phyloP scores from a whole-genome alignment of 164 flowering plant species.

The Liriodendron chinense region DNA sequence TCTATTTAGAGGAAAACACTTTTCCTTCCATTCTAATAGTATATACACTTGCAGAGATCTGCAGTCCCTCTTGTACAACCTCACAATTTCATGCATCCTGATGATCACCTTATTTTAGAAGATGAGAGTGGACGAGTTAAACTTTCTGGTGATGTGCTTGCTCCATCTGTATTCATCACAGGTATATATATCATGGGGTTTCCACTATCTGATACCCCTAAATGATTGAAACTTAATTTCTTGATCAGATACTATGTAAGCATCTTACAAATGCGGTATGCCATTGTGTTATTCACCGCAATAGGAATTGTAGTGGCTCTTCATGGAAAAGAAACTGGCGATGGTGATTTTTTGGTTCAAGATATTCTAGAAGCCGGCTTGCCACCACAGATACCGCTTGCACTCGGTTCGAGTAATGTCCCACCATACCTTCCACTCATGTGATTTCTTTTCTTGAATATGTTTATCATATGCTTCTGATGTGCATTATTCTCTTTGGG shows the following conservation, averaged over 20 bases:
- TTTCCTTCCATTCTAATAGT: neutral
- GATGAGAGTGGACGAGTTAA: conserved; percentile 97
- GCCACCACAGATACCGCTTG: conserved; percentile 64
- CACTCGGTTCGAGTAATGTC: conserved; percentile 49
- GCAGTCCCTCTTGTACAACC: conserved; percentile 68
- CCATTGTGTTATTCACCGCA: conserved; percentile 6
- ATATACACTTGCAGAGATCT: conserved; percentile 58
- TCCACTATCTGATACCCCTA: neutral
- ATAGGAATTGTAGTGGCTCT: conserved; percentile 81
- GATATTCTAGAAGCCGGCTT: conserved; percentile 87
- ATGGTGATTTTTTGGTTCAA: conserved; percentile 79
- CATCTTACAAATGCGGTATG: neutral
- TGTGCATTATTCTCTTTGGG: neutral
- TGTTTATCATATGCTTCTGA: neutral
- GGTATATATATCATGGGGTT: conserved; percentile 35
- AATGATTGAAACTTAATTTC: neutral
- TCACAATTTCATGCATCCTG: conserved; percentile 82
- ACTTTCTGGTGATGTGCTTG: conserved; percentile 58
- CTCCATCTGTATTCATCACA: conserved; percentile 77
- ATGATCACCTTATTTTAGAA: conserved; percentile 83
- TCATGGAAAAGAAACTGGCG: conserved; percentile 79
- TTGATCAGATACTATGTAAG: neutral
- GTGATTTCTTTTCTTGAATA: neutral
- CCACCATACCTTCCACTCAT: neutral
- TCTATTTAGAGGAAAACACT: neutral